Conservation (phyloP, 495 filamentous ascomycete genomes). For the Elasticomyces elasticus region DNA sequence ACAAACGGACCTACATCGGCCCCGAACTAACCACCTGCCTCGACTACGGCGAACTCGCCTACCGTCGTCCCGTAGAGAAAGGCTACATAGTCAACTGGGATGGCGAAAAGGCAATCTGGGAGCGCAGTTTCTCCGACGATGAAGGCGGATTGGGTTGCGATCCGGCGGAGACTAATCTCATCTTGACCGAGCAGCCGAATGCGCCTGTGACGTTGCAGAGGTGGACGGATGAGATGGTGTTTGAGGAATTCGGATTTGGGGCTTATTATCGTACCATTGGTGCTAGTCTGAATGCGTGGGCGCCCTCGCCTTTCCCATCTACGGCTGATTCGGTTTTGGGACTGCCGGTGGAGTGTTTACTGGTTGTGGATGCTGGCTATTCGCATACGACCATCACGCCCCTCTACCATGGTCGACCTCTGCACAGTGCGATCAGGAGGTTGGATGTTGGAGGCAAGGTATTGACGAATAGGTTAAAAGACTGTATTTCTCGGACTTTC, state of each 20-base stretch:
- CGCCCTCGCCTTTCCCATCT: slow-evolving; percentile 51
- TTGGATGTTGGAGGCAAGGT: slow-evolving; percentile 89
- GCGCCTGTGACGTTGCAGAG: slow-evolving; percentile 66
- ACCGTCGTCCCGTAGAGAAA: slow-evolving; percentile 87
- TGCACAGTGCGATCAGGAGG: slow-evolving; percentile 73
- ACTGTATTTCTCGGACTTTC: slow-evolving; percentile 81
- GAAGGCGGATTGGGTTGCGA: slow-evolving; percentile 42
- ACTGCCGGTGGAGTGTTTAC: slow-evolving; percentile 65
- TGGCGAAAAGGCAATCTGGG: slow-evolving; percentile 91
- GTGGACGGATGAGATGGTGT: slow-evolving; percentile 91
- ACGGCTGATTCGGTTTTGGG: slow-evolving; percentile 27
- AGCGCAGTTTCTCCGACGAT: slow-evolving; percentile 76
- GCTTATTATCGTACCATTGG: slow-evolving; percentile 67
- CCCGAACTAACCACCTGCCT: slow-evolving; percentile 68
- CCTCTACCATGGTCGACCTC: slow-evolving; percentile 64
- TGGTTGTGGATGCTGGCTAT: slow-evolving; percentile 85
- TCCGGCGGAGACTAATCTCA: slow-evolving; percentile 67
- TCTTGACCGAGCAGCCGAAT: slow-evolving; percentile 90
- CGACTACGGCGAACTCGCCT: slow-evolving; percentile 82
- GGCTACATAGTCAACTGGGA: slow-evolving; percentile 97
- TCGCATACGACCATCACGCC: slow-evolving; percentile 92
- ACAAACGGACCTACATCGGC: slow-evolving; percentile 66
- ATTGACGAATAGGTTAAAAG: slow-evolving; percentile 88
- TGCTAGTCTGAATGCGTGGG: slow-evolving; percentile 73
- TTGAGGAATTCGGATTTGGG: slow-evolving; percentile 95